A percentile compares a stretch with the other conserved stretches of the same genome.
These are phyloP conservation scores for Colletotrichum sublineola DNA, from an alignment of 2,329 filamentous ascomycete species.

Conservation along the genomic window DNA sequence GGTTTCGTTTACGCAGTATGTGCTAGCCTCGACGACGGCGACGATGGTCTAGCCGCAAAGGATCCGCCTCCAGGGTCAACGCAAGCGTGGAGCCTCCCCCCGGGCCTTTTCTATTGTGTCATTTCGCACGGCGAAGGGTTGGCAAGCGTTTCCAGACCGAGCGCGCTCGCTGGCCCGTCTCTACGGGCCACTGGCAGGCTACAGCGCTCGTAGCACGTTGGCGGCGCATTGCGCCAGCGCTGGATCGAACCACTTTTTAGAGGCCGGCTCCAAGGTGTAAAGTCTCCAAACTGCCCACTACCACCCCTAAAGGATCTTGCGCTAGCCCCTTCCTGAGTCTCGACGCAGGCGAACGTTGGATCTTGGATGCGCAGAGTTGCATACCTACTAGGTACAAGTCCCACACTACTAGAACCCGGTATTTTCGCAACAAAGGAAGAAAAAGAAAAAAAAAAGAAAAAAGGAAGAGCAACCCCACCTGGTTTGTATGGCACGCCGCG, in stretches of 20 bases:
- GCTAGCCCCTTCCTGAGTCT: slow-evolving; percentile 36
- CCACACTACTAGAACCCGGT: neutral
- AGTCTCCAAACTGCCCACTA: neutral
- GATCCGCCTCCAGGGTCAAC: slow-evolving; percentile 11
- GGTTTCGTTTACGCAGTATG: too few relatives aligned
- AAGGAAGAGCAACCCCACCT: neutral
- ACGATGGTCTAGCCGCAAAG: slow-evolving; percentile 5
- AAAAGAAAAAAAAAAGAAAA: neutral
- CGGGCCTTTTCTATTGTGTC: slow-evolving; percentile 32
- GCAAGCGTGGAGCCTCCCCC: slow-evolving; percentile 18
- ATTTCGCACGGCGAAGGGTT: slow-evolving; percentile 34
- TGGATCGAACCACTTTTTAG: slow-evolving; percentile 33
- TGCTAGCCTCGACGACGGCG: neutral
- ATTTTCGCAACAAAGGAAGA: slow-evolving; percentile 6
- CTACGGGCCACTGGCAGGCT: neutral
- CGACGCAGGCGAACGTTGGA: slow-evolving; percentile 25
- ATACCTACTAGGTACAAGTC: neutral
- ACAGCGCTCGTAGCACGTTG: slow-evolving; percentile 13
- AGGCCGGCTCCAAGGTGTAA: slow-evolving; percentile 28
- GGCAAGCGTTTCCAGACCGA: slow-evolving; percentile 15
- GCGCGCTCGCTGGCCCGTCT: slow-evolving; percentile 1
- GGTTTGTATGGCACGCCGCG: slow-evolving; percentile 8
- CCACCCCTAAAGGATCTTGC: slow-evolving; percentile 27
- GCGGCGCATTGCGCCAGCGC: slow-evolving; percentile 6
- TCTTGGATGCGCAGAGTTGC: slow-evolving; percentile 26